Base-by-base conservation (phyloP, 331 rosid species). In the Ulmus americana region DNA sequence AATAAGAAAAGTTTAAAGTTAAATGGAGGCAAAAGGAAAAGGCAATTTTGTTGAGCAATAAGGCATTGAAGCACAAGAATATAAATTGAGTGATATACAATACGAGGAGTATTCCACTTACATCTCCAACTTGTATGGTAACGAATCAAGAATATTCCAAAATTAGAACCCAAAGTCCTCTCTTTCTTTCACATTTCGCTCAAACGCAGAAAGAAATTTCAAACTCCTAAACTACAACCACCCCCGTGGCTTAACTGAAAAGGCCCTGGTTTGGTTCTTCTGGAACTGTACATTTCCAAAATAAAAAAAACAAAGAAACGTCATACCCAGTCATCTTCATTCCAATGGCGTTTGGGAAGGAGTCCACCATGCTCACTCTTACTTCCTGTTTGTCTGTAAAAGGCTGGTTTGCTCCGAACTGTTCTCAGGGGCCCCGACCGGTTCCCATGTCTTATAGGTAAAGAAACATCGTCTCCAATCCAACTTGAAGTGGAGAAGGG, bases 341-440 rank as follows among this genome's bases (percentile, higher is more conserved):
- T 83, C 79, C 76, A 62, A 70, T 20, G 69, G 45, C 70, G 84
- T 57, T 74, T 86, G 54, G 85, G 76, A 75, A 81, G 86, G 53
- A 76, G 69, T 41, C 84, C 82, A 11, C 80, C 85, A 28, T 80
- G 96, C 64, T 88, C 97, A 50, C 96, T 91, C 76, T 74, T 74
- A 75, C 96, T 88, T 45, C 97, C 88, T 9, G 78, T 42, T 55
- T 71, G 68, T 77, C 81, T 83, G 63, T 80, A 64, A 18, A 86
- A 74, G 45, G 90, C 71, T 13, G 77, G 82, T 81, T 84, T 86
- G 81, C 88, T 86, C 55, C 86, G 76, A 69, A 80, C 61, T 11
- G 91, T 76, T 78, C 77, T 85, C 68, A 91, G 68, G 14, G 96
- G 97, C 39, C 95, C 95, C 49, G 97, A 91, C 55, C 97, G 72